These are phyloP conservation scores for Fusarium albosuccineum DNA, from an alignment of 2,329 filamentous ascomycete species.

Conservation along the genomic window DNA sequence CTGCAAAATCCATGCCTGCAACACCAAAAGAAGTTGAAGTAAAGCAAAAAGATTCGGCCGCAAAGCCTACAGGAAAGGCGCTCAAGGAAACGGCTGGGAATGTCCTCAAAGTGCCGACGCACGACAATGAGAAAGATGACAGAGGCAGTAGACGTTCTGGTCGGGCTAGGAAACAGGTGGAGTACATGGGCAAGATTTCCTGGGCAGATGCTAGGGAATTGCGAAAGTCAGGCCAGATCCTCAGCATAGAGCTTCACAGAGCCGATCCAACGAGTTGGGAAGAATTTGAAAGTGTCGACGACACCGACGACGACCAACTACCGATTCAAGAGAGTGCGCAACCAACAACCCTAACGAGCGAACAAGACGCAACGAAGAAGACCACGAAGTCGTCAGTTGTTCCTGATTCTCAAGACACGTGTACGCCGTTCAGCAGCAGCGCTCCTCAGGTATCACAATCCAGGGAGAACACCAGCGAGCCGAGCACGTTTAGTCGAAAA, in stretches of 20 bases:
- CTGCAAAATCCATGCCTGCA: background rate
- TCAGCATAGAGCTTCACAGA: constrained; percentile 30
- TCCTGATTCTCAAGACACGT: constrained; percentile 49
- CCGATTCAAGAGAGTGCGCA: background rate
- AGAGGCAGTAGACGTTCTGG: constrained; percentile 43
- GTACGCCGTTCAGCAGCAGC: constrained; percentile 40
- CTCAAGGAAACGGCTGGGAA: constrained; percentile 11
- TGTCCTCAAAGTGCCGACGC: background rate
- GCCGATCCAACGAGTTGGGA: constrained; percentile 10
- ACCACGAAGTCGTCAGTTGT: constrained; percentile 24
- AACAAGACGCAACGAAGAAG: background rate
- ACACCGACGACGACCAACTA: constrained; percentile 4
- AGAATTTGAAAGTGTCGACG: constrained; percentile 29
- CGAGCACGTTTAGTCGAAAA: background rate
- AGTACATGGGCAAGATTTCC: constrained; percentile 49
- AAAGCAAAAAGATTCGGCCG: background rate
- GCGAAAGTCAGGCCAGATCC: constrained; percentile 12
- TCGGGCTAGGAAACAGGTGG: constrained; percentile 46
- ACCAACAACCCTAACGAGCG: background rate
- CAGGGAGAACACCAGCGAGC: background rate
- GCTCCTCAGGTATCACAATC: constrained; percentile 26
- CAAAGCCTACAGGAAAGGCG: background rate
- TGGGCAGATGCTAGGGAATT: constrained; percentile 44
- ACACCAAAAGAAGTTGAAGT: constrained; percentile 5
- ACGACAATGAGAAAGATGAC: constrained; percentile 17